phyloP scores from a whole-genome alignment of 2,329 filamentous ascomycete species.

The Trichoderma afroharzianum region DNA sequence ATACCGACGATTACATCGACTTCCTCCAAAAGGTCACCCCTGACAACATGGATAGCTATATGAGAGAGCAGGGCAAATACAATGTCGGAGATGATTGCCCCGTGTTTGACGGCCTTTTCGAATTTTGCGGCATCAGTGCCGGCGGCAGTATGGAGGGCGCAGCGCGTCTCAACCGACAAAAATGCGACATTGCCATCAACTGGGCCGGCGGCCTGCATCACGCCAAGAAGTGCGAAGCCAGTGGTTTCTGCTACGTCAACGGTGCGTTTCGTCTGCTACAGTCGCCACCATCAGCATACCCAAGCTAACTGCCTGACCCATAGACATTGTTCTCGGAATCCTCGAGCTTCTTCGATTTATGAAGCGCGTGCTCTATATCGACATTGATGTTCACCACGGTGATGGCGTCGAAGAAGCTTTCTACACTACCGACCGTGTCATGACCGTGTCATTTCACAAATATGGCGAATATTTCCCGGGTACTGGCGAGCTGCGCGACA shows the following conservation, averaged over 20 bases:
- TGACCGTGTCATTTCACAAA: conserved; percentile 93
- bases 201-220: conserved; percentile 98
- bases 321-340: conserved; percentile 94
- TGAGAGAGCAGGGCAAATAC: conserved; percentile 87
- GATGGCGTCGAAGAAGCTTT: conserved; percentile 93
- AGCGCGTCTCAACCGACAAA: conserved; percentile 80
- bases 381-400: conserved; percentile 92
- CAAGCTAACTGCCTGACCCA: conserved; percentile 2
- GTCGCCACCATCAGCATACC: not conserved
- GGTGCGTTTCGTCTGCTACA: conserved; percentile 46
- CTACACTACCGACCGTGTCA: conserved; percentile 86
- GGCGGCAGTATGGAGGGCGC: conserved; percentile 94
- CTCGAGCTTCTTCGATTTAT: conserved; percentile 87
- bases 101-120: conserved; percentile 95
- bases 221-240: conserved; percentile 94
- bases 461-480: conserved; percentile 96
- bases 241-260: conserved; percentile 98
- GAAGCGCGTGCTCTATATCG: conserved; percentile 94
- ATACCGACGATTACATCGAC: conserved; percentile 92
- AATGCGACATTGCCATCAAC: conserved; percentile 96
- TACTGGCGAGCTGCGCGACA: conserved; percentile 81
- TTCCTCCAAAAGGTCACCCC: conserved; percentile 94
- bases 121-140: conserved; percentile 92
- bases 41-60: conserved; percentile 95
- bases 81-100: conserved; percentile 97